Evolutionary conservation across 345 rosid species (phyloP).

Genomic region (Lenwebbia sp.): DNA sequence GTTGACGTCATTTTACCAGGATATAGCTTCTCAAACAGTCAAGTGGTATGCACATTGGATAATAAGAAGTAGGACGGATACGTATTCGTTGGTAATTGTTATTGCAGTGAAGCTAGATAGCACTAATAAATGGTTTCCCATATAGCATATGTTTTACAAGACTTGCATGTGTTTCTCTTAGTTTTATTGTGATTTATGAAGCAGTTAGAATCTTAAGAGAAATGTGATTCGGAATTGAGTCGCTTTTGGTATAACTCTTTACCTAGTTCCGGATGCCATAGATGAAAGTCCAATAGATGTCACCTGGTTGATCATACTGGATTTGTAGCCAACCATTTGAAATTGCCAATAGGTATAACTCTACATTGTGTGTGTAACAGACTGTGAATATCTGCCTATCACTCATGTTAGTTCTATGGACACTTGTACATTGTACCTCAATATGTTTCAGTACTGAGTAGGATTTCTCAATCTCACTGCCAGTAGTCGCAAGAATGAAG

Average conservation of each 20-base stretch:
- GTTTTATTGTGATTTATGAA: not conserved
- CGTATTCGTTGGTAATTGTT: not conserved
- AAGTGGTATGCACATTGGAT: not conserved
- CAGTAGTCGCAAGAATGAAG: not conserved
- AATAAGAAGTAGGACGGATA: not conserved
- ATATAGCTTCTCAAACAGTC: not conserved
- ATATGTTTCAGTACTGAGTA: not conserved
- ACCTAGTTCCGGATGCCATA: not conserved
- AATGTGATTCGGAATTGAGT: not conserved
- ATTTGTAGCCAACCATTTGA: not conserved
- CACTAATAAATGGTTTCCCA: not conserved
- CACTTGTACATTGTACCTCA: not conserved
- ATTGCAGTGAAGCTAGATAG: not conserved
- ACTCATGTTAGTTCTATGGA: not conserved
- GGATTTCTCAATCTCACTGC: not conserved
- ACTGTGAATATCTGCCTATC: not conserved
- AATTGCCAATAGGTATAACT: not conserved
- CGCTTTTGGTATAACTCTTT: not conserved
- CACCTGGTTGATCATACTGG: not conserved
- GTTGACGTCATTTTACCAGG: not conserved
- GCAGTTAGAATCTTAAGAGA: not conserved
- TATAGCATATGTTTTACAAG: not conserved
- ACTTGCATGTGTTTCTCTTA: not conserved
- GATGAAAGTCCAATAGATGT: not conserved
- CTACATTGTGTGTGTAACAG: not conserved